These are phyloP conservation scores for Globisporangium lucens DNA, from an alignment of 352 stramenopile species.

Conservation along the genomic window DNA sequence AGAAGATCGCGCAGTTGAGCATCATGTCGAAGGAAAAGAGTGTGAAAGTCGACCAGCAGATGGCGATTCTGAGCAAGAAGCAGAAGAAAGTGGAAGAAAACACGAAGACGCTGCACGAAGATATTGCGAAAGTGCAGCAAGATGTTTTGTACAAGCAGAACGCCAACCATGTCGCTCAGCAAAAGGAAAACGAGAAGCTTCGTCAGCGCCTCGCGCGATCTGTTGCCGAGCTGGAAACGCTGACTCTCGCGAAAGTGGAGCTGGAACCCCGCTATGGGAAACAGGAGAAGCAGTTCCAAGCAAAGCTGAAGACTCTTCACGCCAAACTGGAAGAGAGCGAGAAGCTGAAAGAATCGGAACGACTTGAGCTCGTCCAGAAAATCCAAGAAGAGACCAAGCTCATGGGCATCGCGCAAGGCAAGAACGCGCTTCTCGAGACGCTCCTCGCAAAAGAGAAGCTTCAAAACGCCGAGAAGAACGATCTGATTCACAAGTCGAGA, in stretches of 20 bases:
- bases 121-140: constrained; percentile 37
- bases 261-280: constrained; percentile 43
- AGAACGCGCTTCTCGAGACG: constrained; percentile 54
- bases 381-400: constrained; percentile 60
- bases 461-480: constrained; percentile 54
- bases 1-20: constrained; percentile 47
- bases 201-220: constrained; percentile 47
- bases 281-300: constrained; percentile 51
- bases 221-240: constrained; percentile 44
- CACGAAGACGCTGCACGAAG: constrained; percentile 37
- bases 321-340: constrained; percentile 40
- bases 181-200: constrained; percentile 38
- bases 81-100: constrained; percentile 59
- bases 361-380: constrained; percentile 47
- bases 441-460: constrained; percentile 58
- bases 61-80: constrained; percentile 47
- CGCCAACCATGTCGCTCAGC: constrained; percentile 16
- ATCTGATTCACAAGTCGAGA: constrained; percentile 45
- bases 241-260: constrained; percentile 38
- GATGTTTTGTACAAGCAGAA: constrained; percentile 31
- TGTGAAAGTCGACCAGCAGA: constrained; percentile 47
- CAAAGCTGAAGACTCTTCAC: constrained; percentile 50
- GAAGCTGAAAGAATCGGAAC: constrained; percentile 46
- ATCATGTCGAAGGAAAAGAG: constrained; percentile 43
- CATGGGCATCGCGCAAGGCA: constrained; percentile 61